Percentiles rank a stretch among this genome's conserved stretches.
Conservation (phyloP, 169 alveolate genomes). For the Plasmodium coatneyi region DNA sequence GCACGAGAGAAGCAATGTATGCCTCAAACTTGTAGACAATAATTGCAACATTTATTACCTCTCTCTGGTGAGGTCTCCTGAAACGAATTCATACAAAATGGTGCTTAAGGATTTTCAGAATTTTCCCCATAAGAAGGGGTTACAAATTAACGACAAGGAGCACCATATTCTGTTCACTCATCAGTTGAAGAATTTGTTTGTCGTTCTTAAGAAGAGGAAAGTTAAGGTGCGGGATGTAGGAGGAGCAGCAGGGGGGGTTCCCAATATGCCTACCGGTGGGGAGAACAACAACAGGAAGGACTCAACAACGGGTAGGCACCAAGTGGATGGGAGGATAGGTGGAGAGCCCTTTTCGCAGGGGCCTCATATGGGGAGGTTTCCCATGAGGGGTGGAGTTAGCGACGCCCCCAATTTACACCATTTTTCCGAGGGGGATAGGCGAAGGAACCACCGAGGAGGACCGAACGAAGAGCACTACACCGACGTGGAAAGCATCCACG, state of each 20-base stretch:
- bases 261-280: neutral
- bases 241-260: neutral
- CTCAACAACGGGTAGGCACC: neutral
- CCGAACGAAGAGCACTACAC: neutral
- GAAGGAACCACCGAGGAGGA: neutral
- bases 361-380: neutral
- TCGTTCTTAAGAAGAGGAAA: constrained; percentile 44
- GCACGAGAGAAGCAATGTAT: constrained; percentile 51
- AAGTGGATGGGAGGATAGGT: neutral
- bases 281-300: neutral
- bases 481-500: neutral
- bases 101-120: constrained; percentile 69
- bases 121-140: constrained; percentile 63
- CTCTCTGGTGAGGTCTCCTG: constrained; percentile 25
- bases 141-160: constrained; percentile 39
- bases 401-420: neutral
- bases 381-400: neutral
- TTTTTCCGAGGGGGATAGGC: neutral
- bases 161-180: constrained; percentile 23
- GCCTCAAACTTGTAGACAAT: constrained; percentile 45
- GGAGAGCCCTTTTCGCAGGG: neutral
- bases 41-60: constrained; percentile 59
- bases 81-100: constrained; percentile 17
- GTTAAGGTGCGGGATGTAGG: neutral
- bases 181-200: constrained; percentile 21